Evolutionary conservation across 345 rosid species (phyloP).

Genomic region (Eucalyptus regnans): DNA sequence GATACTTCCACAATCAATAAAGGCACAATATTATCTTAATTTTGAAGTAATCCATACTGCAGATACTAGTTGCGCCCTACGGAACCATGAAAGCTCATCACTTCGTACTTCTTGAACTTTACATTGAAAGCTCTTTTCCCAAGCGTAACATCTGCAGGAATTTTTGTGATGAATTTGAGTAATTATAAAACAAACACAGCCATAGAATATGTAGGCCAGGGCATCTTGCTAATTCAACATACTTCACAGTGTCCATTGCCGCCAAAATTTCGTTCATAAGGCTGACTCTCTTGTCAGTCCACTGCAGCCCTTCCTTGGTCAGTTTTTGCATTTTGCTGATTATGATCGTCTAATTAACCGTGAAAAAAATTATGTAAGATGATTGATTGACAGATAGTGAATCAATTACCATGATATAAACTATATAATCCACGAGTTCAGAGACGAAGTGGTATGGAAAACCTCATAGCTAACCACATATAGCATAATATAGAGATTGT

Average conservation of each 20-base stretch:
- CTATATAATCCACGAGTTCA: neutral
- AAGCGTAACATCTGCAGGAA: conserved; percentile 70
- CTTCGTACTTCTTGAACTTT: conserved; percentile 55
- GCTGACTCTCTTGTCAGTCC: conserved; percentile 90
- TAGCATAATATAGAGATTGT: neutral
- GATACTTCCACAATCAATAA: neutral
- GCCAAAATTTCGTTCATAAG: conserved; percentile 86
- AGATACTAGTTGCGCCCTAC: conserved; percentile 65
- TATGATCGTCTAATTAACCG: conserved; percentile 44
- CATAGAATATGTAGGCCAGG: neutral
- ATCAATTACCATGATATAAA: neutral
- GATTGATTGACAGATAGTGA: neutral
- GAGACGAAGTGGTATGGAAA: neutral
- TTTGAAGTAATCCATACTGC: conserved; percentile 39
- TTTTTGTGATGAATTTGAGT: neutral
- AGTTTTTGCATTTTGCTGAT: conserved; percentile 83
- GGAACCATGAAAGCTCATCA: conserved; percentile 89
- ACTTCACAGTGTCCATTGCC: conserved; percentile 95
- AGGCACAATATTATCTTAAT: neutral
- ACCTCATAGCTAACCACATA: neutral
- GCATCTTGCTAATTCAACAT: conserved; percentile 15
- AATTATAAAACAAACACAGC: neutral
- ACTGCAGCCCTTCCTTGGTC: conserved; percentile 82
- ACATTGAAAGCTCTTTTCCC: conserved; percentile 88
- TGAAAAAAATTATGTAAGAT: neutral